Conservation (phyloP, 2,329 filamentous ascomycete species). For the Talaromyces sp. region DNA sequence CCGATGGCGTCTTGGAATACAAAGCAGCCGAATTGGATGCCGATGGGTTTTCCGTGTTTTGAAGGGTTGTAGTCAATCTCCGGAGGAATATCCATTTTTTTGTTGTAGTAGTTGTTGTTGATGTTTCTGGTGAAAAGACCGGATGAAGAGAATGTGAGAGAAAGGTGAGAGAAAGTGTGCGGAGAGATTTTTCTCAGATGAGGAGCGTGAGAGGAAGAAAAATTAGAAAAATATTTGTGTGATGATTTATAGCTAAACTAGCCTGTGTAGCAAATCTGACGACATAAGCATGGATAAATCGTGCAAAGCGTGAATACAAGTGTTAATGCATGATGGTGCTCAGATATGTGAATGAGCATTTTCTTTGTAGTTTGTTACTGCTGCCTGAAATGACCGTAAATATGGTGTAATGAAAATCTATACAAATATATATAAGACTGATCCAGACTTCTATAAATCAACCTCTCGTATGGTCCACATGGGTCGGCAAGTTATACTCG, state of each 20-base stretch:
- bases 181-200: neutral
- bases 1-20: neutral
- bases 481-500: constrained; percentile 39
- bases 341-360: neutral
- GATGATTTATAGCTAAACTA: neutral
- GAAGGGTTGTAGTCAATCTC: neutral
- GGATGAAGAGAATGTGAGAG: neutral
- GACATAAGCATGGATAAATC: neutral
- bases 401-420: neutral
- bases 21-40: neutral
- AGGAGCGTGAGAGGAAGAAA: neutral
- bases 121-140: neutral
- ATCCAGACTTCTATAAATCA: neutral
- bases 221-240: neutral
- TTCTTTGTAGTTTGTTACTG: neutral
- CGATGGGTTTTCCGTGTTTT: neutral
- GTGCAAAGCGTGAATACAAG: neutral
- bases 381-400: neutral
- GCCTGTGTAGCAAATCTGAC: neutral
- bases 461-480: constrained; percentile 15
- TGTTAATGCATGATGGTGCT: neutral
- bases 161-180: neutral
- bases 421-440: neutral
- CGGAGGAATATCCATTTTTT: neutral
- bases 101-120: neutral